Percentiles rank a stretch among this genome's conserved stretches.
Conservation (phyloP, 345 rosid species). For the Crucihimalaya himalaica region DNA sequence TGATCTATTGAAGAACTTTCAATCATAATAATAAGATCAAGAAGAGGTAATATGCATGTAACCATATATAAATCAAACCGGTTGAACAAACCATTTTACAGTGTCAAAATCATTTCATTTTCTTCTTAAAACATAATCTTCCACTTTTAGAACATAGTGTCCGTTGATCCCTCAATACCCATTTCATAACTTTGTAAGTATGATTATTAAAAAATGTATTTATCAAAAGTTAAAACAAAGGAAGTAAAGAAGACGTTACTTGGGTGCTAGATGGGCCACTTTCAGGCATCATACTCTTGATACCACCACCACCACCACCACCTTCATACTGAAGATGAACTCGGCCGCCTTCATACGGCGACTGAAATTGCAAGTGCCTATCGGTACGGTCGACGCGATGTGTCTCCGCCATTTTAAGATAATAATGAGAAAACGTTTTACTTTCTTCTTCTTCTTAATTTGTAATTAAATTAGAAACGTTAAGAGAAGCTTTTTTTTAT, state of each 20-base stretch:
- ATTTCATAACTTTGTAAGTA: neutral
- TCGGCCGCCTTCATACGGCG: constrained; percentile 40
- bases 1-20: neutral
- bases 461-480: constrained; percentile 19
- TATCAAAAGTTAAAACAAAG: neutral
- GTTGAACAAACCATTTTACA: neutral
- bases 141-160: neutral
- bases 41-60: neutral
- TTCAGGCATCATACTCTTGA: constrained; percentile 37
- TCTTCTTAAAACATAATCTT: neutral
- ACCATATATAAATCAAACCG: neutral
- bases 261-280: constrained; percentile 38
- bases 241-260: constrained; percentile 10
- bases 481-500: constrained; percentile 20
- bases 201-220: neutral
- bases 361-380: constrained; percentile 36
- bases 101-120: neutral
- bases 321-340: constrained; percentile 29
- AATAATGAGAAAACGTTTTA: neutral
- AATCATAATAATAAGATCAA: neutral
- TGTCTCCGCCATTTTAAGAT: constrained; percentile 34
- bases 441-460: neutral
- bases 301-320: constrained; percentile 17
- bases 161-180: neutral
- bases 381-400: constrained; percentile 39